phyloP scores from a whole-genome alignment of 1,139 yeast genomes.

The Pichia sp. region DNA sequence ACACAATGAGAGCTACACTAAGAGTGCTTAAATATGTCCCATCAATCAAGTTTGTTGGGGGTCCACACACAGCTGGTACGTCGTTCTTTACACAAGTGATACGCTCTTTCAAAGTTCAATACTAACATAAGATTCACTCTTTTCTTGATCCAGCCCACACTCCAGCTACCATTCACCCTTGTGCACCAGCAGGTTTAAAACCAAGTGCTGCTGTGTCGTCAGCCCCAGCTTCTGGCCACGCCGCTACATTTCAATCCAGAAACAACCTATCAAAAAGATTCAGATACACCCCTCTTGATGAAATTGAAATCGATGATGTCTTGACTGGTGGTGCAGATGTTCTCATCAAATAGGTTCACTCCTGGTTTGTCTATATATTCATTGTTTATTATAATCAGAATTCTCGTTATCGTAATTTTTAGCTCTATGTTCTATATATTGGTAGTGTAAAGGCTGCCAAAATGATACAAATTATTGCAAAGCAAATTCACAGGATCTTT shows the following conservation, averaged over 20 bases:
- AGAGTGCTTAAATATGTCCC: conserved; percentile 43
- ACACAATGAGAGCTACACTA: conserved; percentile 35
- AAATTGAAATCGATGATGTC: conserved; percentile 67
- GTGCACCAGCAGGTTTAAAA: conserved; percentile 48
- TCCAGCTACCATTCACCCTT: conserved; percentile 40
- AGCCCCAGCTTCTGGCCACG: conserved; percentile 34
- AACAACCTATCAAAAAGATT: conserved; percentile 66
- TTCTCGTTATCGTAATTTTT: neutral
- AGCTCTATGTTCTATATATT: conserved; percentile 3
- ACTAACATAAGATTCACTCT: neutral
- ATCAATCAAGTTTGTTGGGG: conserved; percentile 60
- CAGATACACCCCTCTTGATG: conserved; percentile 59
- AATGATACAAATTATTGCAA: neutral
- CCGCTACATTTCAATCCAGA: conserved; percentile 41
- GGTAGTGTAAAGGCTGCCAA: conserved; percentile 8
- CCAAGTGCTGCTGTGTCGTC: conserved; percentile 38
- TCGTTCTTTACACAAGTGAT: conserved; percentile 3
- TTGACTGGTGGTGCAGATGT: conserved; percentile 71
- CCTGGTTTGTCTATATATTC: conserved; percentile 1
- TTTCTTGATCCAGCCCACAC: conserved; percentile 10
- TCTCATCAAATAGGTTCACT: conserved; percentile 15
- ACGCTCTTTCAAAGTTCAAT: neutral
- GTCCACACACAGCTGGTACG: conserved; percentile 37
- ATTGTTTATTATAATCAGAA: conserved; percentile 3
- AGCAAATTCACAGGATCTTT: neutral